These are phyloP conservation scores for Aspergillus ochraceus DNA, from an alignment of 2,329 filamentous ascomycete genomes.

Conservation along the genomic window DNA sequence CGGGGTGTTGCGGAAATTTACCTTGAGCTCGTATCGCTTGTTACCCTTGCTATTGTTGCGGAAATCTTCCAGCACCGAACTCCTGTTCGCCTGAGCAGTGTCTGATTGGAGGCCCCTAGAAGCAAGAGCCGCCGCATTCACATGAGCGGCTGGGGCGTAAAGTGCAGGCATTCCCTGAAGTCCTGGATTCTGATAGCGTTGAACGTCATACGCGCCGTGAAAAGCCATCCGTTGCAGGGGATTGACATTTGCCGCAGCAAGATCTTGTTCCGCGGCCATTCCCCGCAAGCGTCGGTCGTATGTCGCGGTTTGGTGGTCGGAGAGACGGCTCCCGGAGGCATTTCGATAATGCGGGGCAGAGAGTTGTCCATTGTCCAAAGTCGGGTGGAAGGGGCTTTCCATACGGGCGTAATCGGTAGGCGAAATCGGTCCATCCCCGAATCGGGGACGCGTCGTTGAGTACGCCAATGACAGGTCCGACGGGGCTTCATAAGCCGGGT, in stretches of 20 bases:
- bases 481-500: constrained; percentile 30
- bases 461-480: constrained; percentile 35
- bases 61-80: constrained; percentile 76
- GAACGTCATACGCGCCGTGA: constrained; percentile 34
- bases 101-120: constrained; percentile 55
- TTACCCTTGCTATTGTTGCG: constrained; percentile 69
- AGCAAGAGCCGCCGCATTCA: constrained; percentile 34
- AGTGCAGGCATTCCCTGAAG: constrained; percentile 38
- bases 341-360: constrained; percentile 41
- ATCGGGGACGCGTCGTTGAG: constrained; percentile 40
- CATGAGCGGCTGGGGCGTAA: constrained; percentile 28
- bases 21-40: constrained; percentile 77
- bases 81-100: constrained; percentile 63
- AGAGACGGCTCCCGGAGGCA: constrained; percentile 43
- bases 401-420: constrained; percentile 50
- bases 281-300: constrained; percentile 52
- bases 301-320: constrained; percentile 45
- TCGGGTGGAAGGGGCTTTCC: constrained; percentile 47
- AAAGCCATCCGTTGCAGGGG: constrained; percentile 33
- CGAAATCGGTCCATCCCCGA: constrained; percentile 46
- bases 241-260: constrained; percentile 26
- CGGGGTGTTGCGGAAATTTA: constrained; percentile 28
- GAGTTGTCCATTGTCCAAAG: constrained; percentile 44
- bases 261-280: constrained; percentile 46
- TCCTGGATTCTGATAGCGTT: constrained; percentile 30